Evolutionary conservation across 495 filamentous ascomycete species (phyloP).

Genomic region (Penicillium psychrofluorescens): DNA sequence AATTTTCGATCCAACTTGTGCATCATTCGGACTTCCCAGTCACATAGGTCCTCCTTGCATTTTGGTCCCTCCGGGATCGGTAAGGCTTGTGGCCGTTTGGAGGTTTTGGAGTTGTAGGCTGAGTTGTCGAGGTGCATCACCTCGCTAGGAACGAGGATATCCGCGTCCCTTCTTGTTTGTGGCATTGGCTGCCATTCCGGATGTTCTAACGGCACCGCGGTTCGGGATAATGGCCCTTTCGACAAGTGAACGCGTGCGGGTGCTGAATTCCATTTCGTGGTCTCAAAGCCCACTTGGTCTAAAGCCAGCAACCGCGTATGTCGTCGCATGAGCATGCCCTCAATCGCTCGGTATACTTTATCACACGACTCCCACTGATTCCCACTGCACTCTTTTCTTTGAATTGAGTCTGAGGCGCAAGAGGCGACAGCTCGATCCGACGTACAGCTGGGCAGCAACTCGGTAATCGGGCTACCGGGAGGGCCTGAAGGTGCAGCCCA

Average conservation of each 20-base stretch:
- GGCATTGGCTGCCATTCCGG: too few relatives aligned
- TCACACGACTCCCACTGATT: neutral
- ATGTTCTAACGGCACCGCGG: too few relatives aligned
- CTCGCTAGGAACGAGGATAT: too few relatives aligned
- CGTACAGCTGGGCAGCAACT: conserved; percentile 17
- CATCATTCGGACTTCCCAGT: conserved; percentile 32
- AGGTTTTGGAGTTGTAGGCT: too few relatives aligned
- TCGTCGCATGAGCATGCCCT: neutral
- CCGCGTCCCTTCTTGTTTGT: too few relatives aligned
- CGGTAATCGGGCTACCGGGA: conserved; percentile 30
- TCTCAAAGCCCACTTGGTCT: neutral
- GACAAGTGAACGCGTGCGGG: neutral
- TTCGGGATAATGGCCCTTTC: neutral
- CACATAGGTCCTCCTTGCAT: conserved; percentile 11
- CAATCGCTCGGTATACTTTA: too few relatives aligned
- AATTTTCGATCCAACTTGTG: conserved; percentile 30
- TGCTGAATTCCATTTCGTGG: neutral
- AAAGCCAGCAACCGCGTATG: neutral
- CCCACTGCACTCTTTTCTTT: neutral
- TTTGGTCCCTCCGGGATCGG: neutral
- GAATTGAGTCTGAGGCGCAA: neutral
- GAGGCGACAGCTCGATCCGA: conserved; percentile 10
- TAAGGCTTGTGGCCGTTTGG: neutral
- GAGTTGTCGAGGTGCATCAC: too few relatives aligned
- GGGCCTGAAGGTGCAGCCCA: conserved; percentile 19